Base-by-base conservation (phyloP, 2,329 filamentous ascomycete species). In the Aspergillus candidus region DNA sequence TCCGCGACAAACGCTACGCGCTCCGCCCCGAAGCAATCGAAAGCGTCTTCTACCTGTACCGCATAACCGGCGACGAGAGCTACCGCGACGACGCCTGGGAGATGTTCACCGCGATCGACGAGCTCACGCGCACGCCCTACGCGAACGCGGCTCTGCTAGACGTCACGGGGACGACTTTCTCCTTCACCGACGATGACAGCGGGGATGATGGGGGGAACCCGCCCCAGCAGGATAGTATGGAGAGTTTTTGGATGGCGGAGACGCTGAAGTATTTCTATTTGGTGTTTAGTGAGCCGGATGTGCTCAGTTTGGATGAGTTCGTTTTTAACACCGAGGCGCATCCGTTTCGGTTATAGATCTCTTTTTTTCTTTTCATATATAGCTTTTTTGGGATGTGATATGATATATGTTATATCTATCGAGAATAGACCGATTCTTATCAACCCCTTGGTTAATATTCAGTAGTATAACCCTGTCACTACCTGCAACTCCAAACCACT, bases 11-110 rank as follows among this genome's bases (percentile, higher is more conserved):
- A n/a, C 32, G 33, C 6, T 47, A 43, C 8, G 8, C 30, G 5
- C 32, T 43, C 51, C 61, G 53, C 32, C 66, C 77, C 0, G 76
- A 79, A 56, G 75, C 76, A 3, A 77, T 79, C 43, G 76, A 80
- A 57, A 73, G 69, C 30, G 70, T 79, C 4, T 79, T 79, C 59
- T 65, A 78, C 51, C 57, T 79, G 52, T 77, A 78, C 51, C 69
- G 76, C 18, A 72, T 77, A 30, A 79, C 76, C 1, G 76, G 76
- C n/a, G 69, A 77, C 41, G 61, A 63, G 38, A 59, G 53, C 14
- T 63, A 63, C 46, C 59, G 63, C 34, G 67, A 72, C 11, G 57
- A 60, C 1, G 69, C 66, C 5, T 72, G 69, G 69, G 56, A 58
- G 30, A 72, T 72, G 67, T 72, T 70, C 48, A 49, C 66, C 40